Percentiles rank a stretch among this genome's conserved stretches.
Conservation (phyloP, 148 eudicot species). For the Spergularia marina region DNA sequence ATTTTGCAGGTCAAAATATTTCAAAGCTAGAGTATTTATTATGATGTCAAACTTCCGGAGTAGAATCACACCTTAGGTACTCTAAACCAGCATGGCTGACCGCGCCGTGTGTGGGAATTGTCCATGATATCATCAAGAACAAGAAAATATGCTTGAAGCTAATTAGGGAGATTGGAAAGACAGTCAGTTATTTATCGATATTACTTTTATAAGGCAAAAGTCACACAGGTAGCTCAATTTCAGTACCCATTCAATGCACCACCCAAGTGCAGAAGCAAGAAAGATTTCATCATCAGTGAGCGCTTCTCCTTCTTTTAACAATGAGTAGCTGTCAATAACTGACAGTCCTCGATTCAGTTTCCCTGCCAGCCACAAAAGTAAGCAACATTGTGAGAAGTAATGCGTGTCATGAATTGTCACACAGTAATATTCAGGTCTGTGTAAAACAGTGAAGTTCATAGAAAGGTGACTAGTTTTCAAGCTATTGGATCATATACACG, state of each 20-base stretch:
- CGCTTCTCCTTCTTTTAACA: conserved; percentile 70
- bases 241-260: conserved; percentile 98
- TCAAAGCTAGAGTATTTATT: background rate
- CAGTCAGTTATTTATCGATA: background rate
- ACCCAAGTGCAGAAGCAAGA: conserved; percentile 83
- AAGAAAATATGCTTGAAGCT: conserved; percentile 94
- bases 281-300: conserved; percentile 78
- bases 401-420: background rate
- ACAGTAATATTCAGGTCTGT: background rate
- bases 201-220: background rate
- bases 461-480: background rate
- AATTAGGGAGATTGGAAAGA: conserved; percentile 17
- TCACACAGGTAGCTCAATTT: background rate
- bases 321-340: conserved; percentile 82
- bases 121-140: conserved; percentile 95
- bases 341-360: conserved; percentile 88
- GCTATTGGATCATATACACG: background rate
- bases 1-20: background rate
- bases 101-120: conserved; percentile 76
- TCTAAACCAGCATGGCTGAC: conserved; percentile 92
- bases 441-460: background rate
- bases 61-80: conserved; percentile 57
- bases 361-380: conserved; percentile 45
- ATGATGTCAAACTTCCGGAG: background rate
- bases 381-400: too few relatives aligned